Base-by-base conservation (phyloP, 176 grass and related monocot genomes). In the Oropetium thomaeum region DNA sequence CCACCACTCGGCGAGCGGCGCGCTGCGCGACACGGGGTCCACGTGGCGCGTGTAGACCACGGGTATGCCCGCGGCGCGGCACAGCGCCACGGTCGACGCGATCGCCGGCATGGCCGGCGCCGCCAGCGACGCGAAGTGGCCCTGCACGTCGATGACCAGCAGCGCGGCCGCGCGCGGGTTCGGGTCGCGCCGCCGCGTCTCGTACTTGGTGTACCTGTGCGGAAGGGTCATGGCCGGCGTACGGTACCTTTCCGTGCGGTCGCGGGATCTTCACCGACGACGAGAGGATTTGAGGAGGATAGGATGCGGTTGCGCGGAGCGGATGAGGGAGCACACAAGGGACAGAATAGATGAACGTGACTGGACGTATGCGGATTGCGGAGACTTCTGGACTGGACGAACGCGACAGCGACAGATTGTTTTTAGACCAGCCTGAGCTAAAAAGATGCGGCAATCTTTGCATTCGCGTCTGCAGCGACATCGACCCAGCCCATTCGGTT, bases 141-240 rank as follows among this genome's bases (percentile, higher is more conserved):
- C 71, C 87, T 93, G 91, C 78, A 88, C 71, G 81, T 90, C 85
- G 74, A 93, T 80, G 43, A 93, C 91, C 10, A 93, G 83, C 15
- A 93, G 73, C 4, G 78, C 78, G n/a, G 87, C 87, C 10, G 39
- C 22, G 43, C 64, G 20, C 0, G 88, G 87, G 70, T 85, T 63
- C 20, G 88, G 91, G 55, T 88, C 58, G 8, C 78, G 87, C 26
- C 69, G 74, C 54, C 84, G 84, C 8, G 72, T 87, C 87, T 90
- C 91, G 84, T 93, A 77, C 62, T 65, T 68, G 29, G 12, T 82
- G 79, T 77, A 77, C 38, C 29, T 38, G 45, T 62, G 11, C 14
- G 67, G 16, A 9, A 58, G 31, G n/a, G 75, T 13, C 70, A 80
- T 84, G 58, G 71, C 0, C n/a, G 41, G 65, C 0, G 15, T 2